A percentile compares a stretch with the other conserved stretches of the same genome.
Conservation (phyloP, 108 stramenopile species). For the Cyclotella sp. region DNA sequence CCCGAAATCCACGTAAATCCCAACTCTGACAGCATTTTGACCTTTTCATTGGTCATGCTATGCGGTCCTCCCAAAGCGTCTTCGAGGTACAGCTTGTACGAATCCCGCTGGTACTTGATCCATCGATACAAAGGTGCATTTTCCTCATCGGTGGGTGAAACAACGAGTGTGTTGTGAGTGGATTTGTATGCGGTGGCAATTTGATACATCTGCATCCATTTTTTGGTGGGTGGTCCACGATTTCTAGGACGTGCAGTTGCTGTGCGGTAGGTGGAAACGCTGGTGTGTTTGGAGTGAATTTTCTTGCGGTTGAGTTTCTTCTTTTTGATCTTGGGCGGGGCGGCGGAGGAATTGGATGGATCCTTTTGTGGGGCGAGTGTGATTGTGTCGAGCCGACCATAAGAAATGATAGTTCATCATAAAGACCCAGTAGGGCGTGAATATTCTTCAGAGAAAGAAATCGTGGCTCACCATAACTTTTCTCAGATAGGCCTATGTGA, state of each 20-base stretch:
- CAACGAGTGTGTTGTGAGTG: constrained; percentile 17
- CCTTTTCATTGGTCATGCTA: constrained; percentile 46
- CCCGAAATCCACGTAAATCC: constrained; percentile 49
- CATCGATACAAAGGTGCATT: constrained; percentile 4
- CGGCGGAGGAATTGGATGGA: no score
- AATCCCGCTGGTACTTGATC: constrained; percentile 43
- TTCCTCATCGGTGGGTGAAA: constrained; percentile 5
- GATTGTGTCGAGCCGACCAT: background rate
- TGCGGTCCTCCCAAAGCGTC: constrained; percentile 32
- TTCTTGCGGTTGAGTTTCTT: constrained; percentile 1
- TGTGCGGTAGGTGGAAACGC: background rate
- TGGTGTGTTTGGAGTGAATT: background rate
- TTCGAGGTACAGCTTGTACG: constrained; percentile 40
- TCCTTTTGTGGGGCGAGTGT: no score
- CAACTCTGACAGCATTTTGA: constrained; percentile 21
- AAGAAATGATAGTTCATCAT: background rate
- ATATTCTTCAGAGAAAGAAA: background rate
- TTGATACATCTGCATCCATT: constrained; percentile 44
- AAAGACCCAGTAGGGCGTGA: no score
- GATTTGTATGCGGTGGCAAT: constrained; percentile 19
- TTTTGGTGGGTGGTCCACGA: constrained; percentile 37
- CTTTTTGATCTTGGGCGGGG: no score
- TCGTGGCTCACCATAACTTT: constrained; percentile 6
- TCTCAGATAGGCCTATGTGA: background rate
- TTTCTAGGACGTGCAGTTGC: background rate